Conservation (phyloP, 805 yeast genomes). For the Monosporozyma yasuniensis region DNA sequence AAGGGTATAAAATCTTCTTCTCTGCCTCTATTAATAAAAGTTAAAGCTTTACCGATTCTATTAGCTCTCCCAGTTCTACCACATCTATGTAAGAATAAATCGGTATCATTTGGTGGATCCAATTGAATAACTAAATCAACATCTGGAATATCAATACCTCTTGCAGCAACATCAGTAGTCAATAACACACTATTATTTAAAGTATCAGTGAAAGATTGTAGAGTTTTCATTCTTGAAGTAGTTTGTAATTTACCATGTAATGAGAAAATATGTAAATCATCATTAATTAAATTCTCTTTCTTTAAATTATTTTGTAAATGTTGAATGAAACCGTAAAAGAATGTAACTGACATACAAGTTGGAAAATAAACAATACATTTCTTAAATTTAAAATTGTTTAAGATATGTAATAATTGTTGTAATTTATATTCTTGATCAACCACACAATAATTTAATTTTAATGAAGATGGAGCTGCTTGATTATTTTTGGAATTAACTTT, state of each 20-base stretch:
- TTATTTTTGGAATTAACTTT: conserved; percentile 51
- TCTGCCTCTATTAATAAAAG: conserved; percentile 61
- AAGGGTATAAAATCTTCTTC: conserved; percentile 80
- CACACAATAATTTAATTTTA: conserved; percentile 52
- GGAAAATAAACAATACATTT: conserved; percentile 90
- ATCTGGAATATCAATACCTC: conserved; percentile 92
- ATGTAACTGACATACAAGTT: conserved; percentile 76
- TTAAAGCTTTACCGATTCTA: conserved; percentile 66
- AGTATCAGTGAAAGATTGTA: conserved; percentile 49
- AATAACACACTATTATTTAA: conserved; percentile 50
- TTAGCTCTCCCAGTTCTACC: conserved; percentile 96
- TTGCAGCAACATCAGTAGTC: conserved; percentile 97
- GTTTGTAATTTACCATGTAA: conserved; percentile 89
- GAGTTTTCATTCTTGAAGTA: conserved; percentile 64
- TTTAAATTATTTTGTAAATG: conserved; percentile 30
- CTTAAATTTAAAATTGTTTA: conserved; percentile 48
- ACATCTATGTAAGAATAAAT: conserved; percentile 83
- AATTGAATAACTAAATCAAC: conserved; percentile 90
- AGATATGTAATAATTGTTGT: conserved; percentile 44
- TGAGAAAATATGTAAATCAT: conserved; percentile 47
- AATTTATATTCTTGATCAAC: conserved; percentile 55
- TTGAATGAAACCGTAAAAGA: conserved; percentile 54
- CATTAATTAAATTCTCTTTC: conserved; percentile 7
- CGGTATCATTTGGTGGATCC: conserved; percentile 93
- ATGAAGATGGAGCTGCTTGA: conserved; percentile 46